Percentiles rank a stretch among this genome's conserved stretches.
These are phyloP conservation scores for Carex scoparia DNA, from an alignment of 176 grass and related monocot species.

Conservation along the genomic window DNA sequence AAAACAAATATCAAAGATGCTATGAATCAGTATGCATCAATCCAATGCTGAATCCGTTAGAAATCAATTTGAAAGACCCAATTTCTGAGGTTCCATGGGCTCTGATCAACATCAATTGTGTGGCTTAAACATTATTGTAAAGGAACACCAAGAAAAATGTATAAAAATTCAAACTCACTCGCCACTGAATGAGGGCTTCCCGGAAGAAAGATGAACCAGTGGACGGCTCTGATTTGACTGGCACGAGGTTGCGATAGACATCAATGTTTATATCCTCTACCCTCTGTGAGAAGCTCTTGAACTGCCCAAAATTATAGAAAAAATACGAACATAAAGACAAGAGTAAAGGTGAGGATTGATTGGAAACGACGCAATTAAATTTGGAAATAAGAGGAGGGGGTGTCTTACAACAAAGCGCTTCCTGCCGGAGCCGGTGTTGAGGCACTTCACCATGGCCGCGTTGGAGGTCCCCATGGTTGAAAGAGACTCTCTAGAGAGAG, in stretches of 20 bases:
- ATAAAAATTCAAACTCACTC: constrained; percentile 32
- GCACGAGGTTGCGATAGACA: constrained; percentile 65
- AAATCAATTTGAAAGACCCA: neutral
- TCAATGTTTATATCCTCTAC: constrained; percentile 81
- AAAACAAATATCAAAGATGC: neutral
- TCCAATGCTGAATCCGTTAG: neutral
- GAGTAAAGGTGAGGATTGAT: neutral
- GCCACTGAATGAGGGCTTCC: constrained; percentile 65
- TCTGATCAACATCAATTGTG: neutral
- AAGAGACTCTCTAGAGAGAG: neutral
- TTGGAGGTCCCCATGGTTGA: constrained; percentile 56
- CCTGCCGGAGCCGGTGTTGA: constrained; percentile 57
- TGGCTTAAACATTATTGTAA: neutral
- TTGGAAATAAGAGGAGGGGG: neutral
- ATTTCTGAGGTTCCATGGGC: neutral
- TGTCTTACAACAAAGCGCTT: constrained; percentile 71
- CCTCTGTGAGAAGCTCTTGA: constrained; percentile 81
- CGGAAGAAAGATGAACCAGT: constrained; percentile 78
- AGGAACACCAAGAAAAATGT: neutral
- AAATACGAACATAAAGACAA: neutral
- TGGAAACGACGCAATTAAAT: neutral
- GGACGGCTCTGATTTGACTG: constrained; percentile 64
- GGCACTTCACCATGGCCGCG: constrained; percentile 60
- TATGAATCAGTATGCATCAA: neutral
- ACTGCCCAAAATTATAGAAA: constrained; percentile 34